Conservation (phyloP, 441 rosid genomes). For the Pelargonium fulgidum region DNA sequence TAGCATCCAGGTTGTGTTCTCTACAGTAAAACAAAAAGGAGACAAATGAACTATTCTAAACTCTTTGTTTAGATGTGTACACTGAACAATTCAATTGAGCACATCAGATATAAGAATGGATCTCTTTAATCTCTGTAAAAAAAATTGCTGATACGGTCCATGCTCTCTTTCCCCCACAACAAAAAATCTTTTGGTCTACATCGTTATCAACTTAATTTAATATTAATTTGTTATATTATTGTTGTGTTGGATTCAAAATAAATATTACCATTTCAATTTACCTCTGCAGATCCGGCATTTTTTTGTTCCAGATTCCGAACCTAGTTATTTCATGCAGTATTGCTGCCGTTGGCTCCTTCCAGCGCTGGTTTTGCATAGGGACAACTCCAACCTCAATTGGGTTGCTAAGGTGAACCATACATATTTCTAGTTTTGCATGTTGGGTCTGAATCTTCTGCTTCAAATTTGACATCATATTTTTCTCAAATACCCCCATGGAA, state of each 20-base stretch:
- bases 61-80: neutral
- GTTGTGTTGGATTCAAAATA: neutral
- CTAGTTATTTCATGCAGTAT: conserved; percentile 69
- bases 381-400: conserved; percentile 61
- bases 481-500: neutral
- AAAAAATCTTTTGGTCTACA: neutral
- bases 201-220: neutral
- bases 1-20: neutral
- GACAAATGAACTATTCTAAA: neutral
- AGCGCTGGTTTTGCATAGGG: conserved; percentile 61
- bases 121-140: neutral
- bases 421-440: conserved; percentile 11
- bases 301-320: conserved; percentile 63
- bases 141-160: no score
- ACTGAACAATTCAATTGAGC: neutral
- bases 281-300: conserved; percentile 32
- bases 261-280: neutral
- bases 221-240: neutral
- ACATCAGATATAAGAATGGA: neutral
- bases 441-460: conserved; percentile 1
- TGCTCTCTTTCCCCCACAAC: no score
- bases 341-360: conserved; percentile 96
- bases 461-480: neutral
- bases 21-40: neutral
- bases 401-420: conserved; percentile 59